Evolutionary conservation across 805 yeast genomes (phyloP), one percentile per base, ranked within the genome.

Genomic region (Yamadazyma phyllophila): DNA sequence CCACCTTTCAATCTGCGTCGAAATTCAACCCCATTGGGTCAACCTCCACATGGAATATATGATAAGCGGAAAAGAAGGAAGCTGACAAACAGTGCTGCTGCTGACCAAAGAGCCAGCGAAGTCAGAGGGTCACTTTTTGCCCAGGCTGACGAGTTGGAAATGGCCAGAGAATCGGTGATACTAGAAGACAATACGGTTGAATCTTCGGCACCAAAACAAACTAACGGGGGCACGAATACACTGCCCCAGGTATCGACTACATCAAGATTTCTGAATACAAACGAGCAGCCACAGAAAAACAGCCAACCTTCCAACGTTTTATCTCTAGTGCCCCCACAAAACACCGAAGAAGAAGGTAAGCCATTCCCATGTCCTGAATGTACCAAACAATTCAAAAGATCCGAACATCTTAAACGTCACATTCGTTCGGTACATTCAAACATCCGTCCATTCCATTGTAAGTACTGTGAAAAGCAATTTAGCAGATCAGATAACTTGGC

Each of bases 391-490:
- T 71, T 71, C 56, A 71, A 71, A 55, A 54, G 76, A 34, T 65
- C 69, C 33, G 76, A 71, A 52, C 76, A 71, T 54, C 59, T 71
- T 49, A 71, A 71, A 51, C 57, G 76, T 32, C 76, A 71, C 47
- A 61, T 68, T 39, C 54, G 76, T 36, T 67, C 73, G 3, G 76
- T 71, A 35, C 76, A 71, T 54, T 66, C 72, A n/a, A 69, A 68
- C 49, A 67, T 69, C 44, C 56, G 76, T 13, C 76, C 76, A 2
- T 70, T 69, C 57, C 74, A 68, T 48, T 71, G 76, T 56, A 69
- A 69, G 48, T 67, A 65, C 51, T 71, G 76, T 51, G 75, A 69
- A 16, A 71, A 71, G 62, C 69, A 69, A 57, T 71, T 71, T 46
- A 60, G 66, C 43, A 54, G 76, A 41, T 63, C 70, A 5, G 76